Evolutionary conservation across 2,329 filamentous ascomycete species (phyloP).

Genomic region (Emydomyces testavorans): DNA sequence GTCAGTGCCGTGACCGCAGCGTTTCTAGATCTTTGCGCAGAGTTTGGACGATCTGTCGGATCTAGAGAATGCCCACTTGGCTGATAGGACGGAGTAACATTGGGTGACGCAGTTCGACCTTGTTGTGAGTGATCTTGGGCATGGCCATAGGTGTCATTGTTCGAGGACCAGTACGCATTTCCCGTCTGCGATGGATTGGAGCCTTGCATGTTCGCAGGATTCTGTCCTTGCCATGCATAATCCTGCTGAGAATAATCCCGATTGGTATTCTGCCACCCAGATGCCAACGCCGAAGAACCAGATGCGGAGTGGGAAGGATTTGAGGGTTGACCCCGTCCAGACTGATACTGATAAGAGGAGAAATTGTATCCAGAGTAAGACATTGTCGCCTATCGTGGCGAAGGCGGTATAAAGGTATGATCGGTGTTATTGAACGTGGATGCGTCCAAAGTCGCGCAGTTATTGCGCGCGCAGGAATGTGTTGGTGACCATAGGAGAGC

Average conservation of each 20-base stretch:
- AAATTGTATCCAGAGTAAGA: constrained; percentile 16
- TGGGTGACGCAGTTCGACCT: neutral
- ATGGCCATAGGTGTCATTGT: constrained; percentile 4
- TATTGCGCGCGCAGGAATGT: neutral
- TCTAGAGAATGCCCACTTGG: neutral
- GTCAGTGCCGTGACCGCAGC: constrained; percentile 16
- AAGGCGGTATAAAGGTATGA: neutral
- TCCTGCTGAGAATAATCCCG: constrained; percentile 12
- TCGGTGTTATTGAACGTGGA: neutral
- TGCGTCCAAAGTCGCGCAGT: neutral
- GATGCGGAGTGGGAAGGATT: constrained; percentile 1
- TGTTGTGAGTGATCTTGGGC: constrained; percentile 11
- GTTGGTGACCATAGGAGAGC: neutral
- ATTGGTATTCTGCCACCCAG: constrained; percentile 7
- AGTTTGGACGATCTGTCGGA: constrained; percentile 10
- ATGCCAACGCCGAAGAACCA: neutral
- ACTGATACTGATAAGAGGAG: constrained; percentile 11
- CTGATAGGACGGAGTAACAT: neutral
- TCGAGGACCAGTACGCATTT: constrained; percentile 10
- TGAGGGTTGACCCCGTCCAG: constrained; percentile 5
- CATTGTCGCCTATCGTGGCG: constrained; percentile 8
- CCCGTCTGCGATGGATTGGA: constrained; percentile 5
- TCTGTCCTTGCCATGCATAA: constrained; percentile 13
- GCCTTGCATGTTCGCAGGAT: neutral
- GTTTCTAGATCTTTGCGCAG: constrained; percentile 13